A percentile compares a stretch with the other conserved stretches of the same genome.
Evolutionary conservation across 1,139 yeast genomes (phyloP).

Genomic region (Candida sanyaensis): DNA sequence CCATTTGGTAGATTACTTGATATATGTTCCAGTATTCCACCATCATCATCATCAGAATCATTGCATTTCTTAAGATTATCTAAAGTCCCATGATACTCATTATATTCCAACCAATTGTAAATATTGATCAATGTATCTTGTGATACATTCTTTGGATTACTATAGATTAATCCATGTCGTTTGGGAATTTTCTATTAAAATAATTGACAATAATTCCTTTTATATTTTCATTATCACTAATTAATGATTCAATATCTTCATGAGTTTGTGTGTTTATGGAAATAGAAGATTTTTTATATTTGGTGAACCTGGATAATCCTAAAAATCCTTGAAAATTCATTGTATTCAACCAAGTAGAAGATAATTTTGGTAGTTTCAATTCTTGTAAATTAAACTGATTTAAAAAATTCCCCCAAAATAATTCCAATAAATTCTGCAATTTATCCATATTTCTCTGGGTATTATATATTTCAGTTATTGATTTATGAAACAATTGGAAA

Average conservation of each 20-base stretch:
- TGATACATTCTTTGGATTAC: conserved; percentile 14
- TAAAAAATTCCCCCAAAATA: conserved; percentile 35
- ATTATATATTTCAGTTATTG: conserved; percentile 20
- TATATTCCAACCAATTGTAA: conserved; percentile 36
- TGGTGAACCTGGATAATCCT: conserved; percentile 26
- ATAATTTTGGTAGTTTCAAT: conserved; percentile 12
- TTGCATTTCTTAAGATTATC: conserved; percentile 11
- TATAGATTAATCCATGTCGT: conserved; percentile 34
- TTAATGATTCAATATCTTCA: conserved; percentile 5
- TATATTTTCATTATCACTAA: conserved; percentile 13
- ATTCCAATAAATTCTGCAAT: conserved; percentile 20
- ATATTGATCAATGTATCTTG: conserved; percentile 24
- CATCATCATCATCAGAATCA: conserved; percentile 7
- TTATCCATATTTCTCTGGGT: conserved; percentile 19
- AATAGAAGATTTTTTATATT: conserved; percentile 34
- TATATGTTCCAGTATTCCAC: conserved; percentile 19
- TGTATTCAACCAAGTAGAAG: conserved; percentile 36
- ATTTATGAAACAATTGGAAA: conserved; percentile 31
- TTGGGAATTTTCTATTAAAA: conserved; percentile 28
- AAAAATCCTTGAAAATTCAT: conserved; percentile 39
- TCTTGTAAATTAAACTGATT: conserved; percentile 27
- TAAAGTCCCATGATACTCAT: conserved; percentile 32
- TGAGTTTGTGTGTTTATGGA: conserved; percentile 19
- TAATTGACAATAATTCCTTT: conserved; percentile 31
- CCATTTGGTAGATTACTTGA: conserved; percentile 11